Base-by-base conservation (phyloP, 2,329 filamentous ascomycete genomes). In the Colletotrichum melonis region DNA sequence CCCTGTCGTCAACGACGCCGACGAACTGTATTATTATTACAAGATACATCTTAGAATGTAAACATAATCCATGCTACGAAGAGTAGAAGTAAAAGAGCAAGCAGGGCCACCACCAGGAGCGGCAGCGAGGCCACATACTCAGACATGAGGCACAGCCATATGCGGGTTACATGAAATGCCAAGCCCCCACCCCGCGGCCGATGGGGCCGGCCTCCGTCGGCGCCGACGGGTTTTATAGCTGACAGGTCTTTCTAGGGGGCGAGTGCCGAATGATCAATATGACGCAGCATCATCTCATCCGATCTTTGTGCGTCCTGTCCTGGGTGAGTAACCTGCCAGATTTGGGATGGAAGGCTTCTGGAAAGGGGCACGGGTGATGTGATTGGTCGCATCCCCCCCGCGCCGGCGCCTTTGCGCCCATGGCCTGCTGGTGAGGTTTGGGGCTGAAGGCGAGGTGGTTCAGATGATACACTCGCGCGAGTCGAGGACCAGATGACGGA, bases 401-500 rank as follows among this genome's bases (percentile, higher is more conserved):
- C 38, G 38, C 14, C 38, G 0, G 14, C 38, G 42, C 28, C 46
- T 12, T 8, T 38, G 11, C 22, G 24, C n/a, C 19, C 30, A 46
- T 26, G 32, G 55, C 14, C 60, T 56, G 59, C 32, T 35, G 32
- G 32, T 35, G 30, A 54, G 42, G 19, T 59, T 49, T 69, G 60
- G 60, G 69, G 38, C 55, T 64, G 66, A 55, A 73, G 26, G 59
- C 19, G 54, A 59, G 26, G 46, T 9, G 30, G 59, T 65, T 70
- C 66, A 65, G 66, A 69, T 70, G 66, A 73, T 57, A 64, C 60
- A 60, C 54, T n/a, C 19, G 32, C 60, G 46, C 70, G 67, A 73
- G 67, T 70, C 35, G 60, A 42, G 26, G 28, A 42, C 24, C 28
- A 32, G 56, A 67, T 57, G 58, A 22, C 57, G 62, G 57, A 63